Percentiles rank a stretch among this genome's conserved stretches.
phyloP scores from a whole-genome alignment of 179 eudicot genomes.

The Beta macrorhiza region DNA sequence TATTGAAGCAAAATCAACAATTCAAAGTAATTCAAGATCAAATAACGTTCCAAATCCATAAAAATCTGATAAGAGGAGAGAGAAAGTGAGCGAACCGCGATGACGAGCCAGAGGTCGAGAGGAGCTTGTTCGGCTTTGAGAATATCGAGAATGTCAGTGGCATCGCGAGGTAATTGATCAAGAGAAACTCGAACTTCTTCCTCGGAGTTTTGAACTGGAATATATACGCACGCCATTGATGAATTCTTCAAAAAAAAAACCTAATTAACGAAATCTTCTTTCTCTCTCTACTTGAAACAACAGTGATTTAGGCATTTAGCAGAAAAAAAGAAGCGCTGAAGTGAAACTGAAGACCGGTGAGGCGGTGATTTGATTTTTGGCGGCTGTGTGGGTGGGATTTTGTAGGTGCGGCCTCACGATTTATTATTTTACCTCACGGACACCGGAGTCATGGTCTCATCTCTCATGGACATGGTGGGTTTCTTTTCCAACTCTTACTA shows the following conservation, averaged over 20 bases:
- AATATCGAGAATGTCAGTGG: conserved; percentile 91
- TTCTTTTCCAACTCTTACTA: no score
- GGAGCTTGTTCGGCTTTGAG: conserved; percentile 99
- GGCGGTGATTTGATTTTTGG: neutral
- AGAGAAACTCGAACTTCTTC: conserved; percentile 86
- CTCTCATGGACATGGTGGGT: no score
- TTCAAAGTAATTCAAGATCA: neutral
- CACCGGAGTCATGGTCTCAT: no score
- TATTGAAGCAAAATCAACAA: neutral
- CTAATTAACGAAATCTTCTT: conserved; percentile 18
- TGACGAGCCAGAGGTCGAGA: conserved; percentile 87
- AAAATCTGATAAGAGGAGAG: neutral
- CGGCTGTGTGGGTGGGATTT: no score
- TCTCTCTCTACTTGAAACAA: neutral
- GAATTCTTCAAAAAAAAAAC: conserved; percentile 19
- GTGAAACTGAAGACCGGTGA: no score
- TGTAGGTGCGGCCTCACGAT: no score
- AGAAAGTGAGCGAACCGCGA: conserved; percentile 55
- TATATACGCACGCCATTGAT: conserved; percentile 74
- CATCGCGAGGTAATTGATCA: conserved; percentile 87
- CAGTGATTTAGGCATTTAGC: neutral
- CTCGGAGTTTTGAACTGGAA: conserved; percentile 88
- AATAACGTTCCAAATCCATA: neutral
- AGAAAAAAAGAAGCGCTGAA: no score
- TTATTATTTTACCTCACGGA: no score